Base-by-base conservation (phyloP, 805 yeast species). In the Cyberlindnera galapagoensis region DNA sequence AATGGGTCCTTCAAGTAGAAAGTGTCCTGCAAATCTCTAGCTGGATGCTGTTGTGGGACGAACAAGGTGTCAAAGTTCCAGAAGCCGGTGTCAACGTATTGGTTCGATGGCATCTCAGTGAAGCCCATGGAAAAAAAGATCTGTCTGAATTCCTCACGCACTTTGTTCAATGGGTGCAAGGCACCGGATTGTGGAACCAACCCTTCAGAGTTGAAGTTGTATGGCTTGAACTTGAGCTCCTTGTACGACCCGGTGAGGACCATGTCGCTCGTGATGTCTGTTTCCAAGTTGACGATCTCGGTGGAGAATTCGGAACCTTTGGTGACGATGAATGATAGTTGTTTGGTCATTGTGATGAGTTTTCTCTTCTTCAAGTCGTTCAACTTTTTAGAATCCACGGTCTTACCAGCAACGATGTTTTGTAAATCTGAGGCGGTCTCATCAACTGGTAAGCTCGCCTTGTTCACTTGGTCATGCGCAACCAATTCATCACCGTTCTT, bases 11-110 rank as follows among this genome's bases (percentile, higher is more conserved):
- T 90, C 63, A 92, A 71, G 65, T 92, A 92, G 69, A 92, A 92
- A 38, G 99, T 92, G 65, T 92, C 99, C 64, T 92, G 99, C 59
- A 92, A 71, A 59, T 92, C 99, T 68, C 99, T 80, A 30, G 99
- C 99, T 12, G 99, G 98, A 66, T 92, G 99, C 67, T 92, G 97
- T 67, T 92, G 99, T 35, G 99, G 99, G 34, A 92, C 99, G 52
- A 67, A 92, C 52, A 92, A 71, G 4, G 98, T 76, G 60, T 92
- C 99, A 56, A 92, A 92, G 64, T 92, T 92, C 99, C 99, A 92
- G 77, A 92, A 92, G 5, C 97, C 97, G 12, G 92, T 75, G 57
- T 92, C 99, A 33, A 92, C 99, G 58, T 88, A 92, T 61, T 90
- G 96, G 61, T 90, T 90, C 17, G 98, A 81, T 39, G 98, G 96